Percentiles rank a stretch among this genome's conserved stretches.
phyloP scores from a whole-genome alignment of 1,284 basidiomycete species.

The Puccinia triticina region DNA sequence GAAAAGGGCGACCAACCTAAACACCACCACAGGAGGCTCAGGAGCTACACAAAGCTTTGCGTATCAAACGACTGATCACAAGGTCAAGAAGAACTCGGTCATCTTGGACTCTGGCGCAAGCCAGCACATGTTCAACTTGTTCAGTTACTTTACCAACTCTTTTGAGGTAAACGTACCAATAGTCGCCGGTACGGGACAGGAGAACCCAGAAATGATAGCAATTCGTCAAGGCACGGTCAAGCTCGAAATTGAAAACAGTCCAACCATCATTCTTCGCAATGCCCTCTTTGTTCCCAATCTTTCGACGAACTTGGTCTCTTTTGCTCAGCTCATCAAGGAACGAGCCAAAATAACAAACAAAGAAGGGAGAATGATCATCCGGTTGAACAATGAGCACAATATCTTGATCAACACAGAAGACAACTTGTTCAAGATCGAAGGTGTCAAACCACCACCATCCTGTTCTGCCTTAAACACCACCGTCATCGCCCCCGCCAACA shows the following conservation, averaged over 20 bases:
- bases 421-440: not conserved
- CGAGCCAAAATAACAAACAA: not conserved
- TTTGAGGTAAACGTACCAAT: not conserved
- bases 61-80: no score
- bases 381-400: not conserved
- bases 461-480: no score
- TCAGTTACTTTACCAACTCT: not conserved
- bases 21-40: no score
- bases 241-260: not conserved
- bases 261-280: not conserved
- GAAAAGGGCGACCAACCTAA: no score
- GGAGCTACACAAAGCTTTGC: no score
- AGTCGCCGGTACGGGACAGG: not conserved
- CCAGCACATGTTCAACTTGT: slow-evolving; percentile 21
- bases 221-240: not conserved
- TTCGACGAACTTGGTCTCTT: not conserved
- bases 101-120: slow-evolving; percentile 12
- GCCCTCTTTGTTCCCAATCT: not conserved
- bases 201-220: not conserved
- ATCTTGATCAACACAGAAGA: not conserved
- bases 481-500: not conserved
- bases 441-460: not conserved
- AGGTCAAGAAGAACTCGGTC: not conserved
- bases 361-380: not conserved
- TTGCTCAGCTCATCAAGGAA: not conserved